Evolutionary conservation across 2,329 filamentous ascomycete genomes (phyloP).

Genomic region (Alternaria infectoria): DNA sequence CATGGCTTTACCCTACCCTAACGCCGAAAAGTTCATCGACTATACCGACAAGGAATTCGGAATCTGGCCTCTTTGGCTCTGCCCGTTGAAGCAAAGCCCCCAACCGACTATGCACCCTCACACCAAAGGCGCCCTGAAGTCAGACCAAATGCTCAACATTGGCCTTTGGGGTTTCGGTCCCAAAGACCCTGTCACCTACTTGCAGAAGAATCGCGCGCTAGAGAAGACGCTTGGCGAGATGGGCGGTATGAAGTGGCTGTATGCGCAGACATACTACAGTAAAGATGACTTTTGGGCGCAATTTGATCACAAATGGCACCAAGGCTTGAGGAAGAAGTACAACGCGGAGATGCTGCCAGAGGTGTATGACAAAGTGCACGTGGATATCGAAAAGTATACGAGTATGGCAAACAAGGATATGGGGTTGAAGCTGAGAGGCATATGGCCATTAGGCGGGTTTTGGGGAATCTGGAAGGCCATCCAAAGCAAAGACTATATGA

Average conservation of each 20-base stretch:
- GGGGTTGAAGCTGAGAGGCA: slow-evolving; percentile 28
- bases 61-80: slow-evolving; percentile 59
- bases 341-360: slow-evolving; percentile 64
- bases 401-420: slow-evolving; percentile 31
- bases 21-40: slow-evolving; percentile 52
- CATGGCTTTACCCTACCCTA: slow-evolving; percentile 56
- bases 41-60: slow-evolving; percentile 49
- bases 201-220: slow-evolving; percentile 64
- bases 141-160: slow-evolving; percentile 59
- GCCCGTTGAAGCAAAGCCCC: slow-evolving; percentile 49
- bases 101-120: slow-evolving; percentile 45
- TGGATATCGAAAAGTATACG: slow-evolving; percentile 42
- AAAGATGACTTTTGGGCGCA: slow-evolving; percentile 72
- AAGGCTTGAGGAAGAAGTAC: slow-evolving; percentile 64
- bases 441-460: slow-evolving; percentile 49
- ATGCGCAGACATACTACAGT: slow-evolving; percentile 72
- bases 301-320: slow-evolving; percentile 67
- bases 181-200: slow-evolving; percentile 50
- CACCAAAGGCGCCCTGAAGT: slow-evolving; percentile 34
- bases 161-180: slow-evolving; percentile 79
- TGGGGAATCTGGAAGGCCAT: slow-evolving; percentile 49
- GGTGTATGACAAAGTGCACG: slow-evolving; percentile 72
- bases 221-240: slow-evolving; percentile 66
- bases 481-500: slow-evolving; percentile 46
- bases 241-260: slow-evolving; percentile 72